Base-by-base conservation (phyloP, 2,329 filamentous ascomycete genomes). In the Ploettnerulaceae sp. region DNA sequence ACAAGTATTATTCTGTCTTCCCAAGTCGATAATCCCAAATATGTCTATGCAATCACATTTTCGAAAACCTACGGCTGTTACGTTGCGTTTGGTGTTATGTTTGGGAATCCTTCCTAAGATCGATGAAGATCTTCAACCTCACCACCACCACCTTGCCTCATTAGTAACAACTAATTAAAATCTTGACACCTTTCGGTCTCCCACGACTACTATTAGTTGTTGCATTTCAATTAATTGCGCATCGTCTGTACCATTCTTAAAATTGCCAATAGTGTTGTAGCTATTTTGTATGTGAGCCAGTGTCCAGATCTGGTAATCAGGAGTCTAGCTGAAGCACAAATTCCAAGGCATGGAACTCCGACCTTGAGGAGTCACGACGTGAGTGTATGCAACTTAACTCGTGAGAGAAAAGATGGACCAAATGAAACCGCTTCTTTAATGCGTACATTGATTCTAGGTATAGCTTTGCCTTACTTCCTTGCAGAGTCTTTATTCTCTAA, bases 401-500 rank as follows among this genome's bases (percentile, higher is more conserved):
- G 14, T n/a, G 31, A 33, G 14, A 33, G n/a, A 33, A 33, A n/a
- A n/a, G 14, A 14, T 33, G 31, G 9, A 7, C 3, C 31, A 5
- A 33, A 33, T 33, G 9, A 7, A 17, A 33, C 9, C 31, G 31
- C 31, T 33, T 33, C 31, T 33, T 33, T 33, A 33, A n/a, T 33
- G 31, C 14, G 31, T 17, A 17, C 12, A 33, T 33, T 33, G 31
- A 33, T 33, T 15, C 14, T 33, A 33, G 31, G 31, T 33, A 33
- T 17, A 33, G 31, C 31, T 33, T 33, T 33, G 31, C n/a, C n/a
- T 33, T 33, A 33, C 31, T 33, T 33, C 31, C 31, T 33, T 17
- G 6, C 11, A 33, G 31, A 15, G 31, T 33, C n/a, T 33, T 33
- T 33, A 33, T 33, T 33, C 31, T 33, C 31, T 15, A 33, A 17